phyloP scores from a whole-genome alignment of 2,329 filamentous ascomycete species.

The Paecilomyces sp. region DNA sequence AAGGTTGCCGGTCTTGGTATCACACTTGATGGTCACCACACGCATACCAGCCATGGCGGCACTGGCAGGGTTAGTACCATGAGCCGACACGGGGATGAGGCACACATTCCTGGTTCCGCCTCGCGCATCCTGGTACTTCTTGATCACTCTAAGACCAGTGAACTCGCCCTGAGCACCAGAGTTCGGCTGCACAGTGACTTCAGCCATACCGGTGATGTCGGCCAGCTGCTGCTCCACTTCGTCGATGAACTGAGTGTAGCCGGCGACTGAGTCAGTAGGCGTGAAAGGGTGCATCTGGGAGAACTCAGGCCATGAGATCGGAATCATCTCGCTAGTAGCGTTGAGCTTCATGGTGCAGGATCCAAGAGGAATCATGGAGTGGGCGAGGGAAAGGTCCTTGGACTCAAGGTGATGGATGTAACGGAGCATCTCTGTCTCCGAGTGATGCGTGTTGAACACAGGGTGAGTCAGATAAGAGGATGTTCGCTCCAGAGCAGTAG shows the following conservation, averaged over 20 bases:
- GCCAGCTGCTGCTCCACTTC: conserved; percentile 70
- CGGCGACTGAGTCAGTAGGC: conserved; percentile 54
- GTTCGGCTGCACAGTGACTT: conserved; percentile 87
- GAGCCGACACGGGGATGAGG: conserved; percentile 88
- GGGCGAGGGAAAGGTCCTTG: conserved; percentile 86
- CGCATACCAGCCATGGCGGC: conserved; percentile 95
- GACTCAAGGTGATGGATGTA: conserved; percentile 92
- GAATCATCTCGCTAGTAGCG: conserved; percentile 85
- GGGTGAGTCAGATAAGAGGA: conserved; percentile 78
- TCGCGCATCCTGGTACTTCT: conserved; percentile 69
- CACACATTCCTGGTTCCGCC: conserved; percentile 70
- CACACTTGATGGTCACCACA: conserved; percentile 87
- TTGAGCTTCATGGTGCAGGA: conserved; percentile 99
- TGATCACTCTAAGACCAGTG: conserved; percentile 78
- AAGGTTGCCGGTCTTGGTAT: conserved; percentile 78
- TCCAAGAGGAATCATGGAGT: conserved; percentile 95
- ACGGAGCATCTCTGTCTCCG: conserved; percentile 85
- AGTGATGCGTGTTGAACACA: conserved; percentile 92
- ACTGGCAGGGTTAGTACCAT: conserved; percentile 92
- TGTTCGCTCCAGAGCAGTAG: conserved; percentile 57
- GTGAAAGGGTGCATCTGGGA: conserved; percentile 76
- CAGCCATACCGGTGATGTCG: conserved; percentile 81
- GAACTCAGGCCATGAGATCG: conserved; percentile 70
- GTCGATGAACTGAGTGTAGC: conserved; percentile 63
- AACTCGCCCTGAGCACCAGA: conserved; percentile 96